Conservation (phyloP, 306 rosid species). For the Prunus campanulata region DNA sequence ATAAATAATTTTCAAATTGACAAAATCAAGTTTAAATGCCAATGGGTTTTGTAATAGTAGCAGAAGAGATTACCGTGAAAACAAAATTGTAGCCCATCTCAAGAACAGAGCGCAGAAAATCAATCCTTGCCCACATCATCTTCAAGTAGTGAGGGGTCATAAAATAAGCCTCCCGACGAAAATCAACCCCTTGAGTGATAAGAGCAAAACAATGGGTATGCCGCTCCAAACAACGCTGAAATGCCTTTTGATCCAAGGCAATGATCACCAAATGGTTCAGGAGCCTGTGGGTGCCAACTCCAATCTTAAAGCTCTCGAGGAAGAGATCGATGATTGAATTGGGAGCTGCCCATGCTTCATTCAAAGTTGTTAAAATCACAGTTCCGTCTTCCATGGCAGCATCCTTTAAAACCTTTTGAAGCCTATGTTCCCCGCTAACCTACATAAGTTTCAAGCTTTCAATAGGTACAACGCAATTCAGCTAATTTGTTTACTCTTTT, state of each 20-base stretch:
- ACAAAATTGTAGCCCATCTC: constrained; percentile 93
- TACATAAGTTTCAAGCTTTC: constrained; percentile 13
- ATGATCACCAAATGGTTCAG: constrained; percentile 81
- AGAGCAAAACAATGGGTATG: constrained; percentile 76
- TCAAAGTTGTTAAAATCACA: constrained; percentile 83
- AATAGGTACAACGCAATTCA: background rate
- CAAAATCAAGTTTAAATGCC: background rate
- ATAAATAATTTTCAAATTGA: background rate
- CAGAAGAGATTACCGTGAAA: constrained; percentile 65
- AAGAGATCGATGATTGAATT: constrained; percentile 79
- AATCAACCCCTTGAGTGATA: constrained; percentile 64
- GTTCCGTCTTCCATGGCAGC: constrained; percentile 80
- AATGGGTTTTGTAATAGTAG: background rate
- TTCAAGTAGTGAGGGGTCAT: constrained; percentile 85
- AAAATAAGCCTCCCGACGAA: constrained; percentile 71
- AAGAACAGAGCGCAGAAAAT: constrained; percentile 78
- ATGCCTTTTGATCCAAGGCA: constrained; percentile 78
- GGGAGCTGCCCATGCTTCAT: constrained; percentile 96
- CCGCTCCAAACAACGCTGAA: constrained; percentile 64
- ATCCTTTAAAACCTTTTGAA: constrained; percentile 56
- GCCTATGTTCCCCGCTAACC: constrained; percentile 51
- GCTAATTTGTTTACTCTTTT: background rate
- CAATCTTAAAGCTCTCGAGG: constrained; percentile 88
- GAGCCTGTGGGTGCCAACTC: constrained; percentile 57
- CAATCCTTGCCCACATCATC: constrained; percentile 98